Evolutionary conservation across 805 yeast species (phyloP).

Genomic region (Kodamaea neixiangensis): DNA sequence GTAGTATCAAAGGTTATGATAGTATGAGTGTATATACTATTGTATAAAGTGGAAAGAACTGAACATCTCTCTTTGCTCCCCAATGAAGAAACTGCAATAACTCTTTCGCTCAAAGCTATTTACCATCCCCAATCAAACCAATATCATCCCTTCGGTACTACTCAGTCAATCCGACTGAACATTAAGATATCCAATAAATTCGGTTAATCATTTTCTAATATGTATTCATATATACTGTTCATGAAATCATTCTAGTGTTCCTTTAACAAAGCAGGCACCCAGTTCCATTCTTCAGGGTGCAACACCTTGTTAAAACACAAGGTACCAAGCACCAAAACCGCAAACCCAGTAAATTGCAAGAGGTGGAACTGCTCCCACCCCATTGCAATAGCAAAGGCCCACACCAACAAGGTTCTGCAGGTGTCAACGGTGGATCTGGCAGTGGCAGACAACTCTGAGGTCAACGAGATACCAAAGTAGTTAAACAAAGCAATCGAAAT

Average conservation of each 20-base stretch:
- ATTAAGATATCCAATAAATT: too few relatives aligned
- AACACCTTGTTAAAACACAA: constrained; percentile 72
- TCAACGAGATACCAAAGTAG: constrained; percentile 69
- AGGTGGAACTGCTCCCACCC: constrained; percentile 75
- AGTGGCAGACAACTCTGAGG: constrained; percentile 68
- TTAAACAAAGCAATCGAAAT: constrained; percentile 71
- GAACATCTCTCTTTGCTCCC: too few relatives aligned
- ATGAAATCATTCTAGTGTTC: constrained; percentile 4
- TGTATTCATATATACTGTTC: too few relatives aligned
- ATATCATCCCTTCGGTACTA: too few relatives aligned
- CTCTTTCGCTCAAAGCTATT: too few relatives aligned
- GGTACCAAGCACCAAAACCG: constrained; percentile 66
- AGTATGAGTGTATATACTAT: too few relatives aligned
- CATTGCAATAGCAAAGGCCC: constrained; percentile 65
- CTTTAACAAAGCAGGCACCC: constrained; percentile 50
- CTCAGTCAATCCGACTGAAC: too few relatives aligned
- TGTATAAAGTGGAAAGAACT: too few relatives aligned
- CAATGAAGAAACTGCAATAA: too few relatives aligned
- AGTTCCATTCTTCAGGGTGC: constrained; percentile 47
- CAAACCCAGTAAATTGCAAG: constrained; percentile 68
- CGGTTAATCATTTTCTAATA: too few relatives aligned
- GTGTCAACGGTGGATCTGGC: constrained; percentile 79
- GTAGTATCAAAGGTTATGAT: too few relatives aligned
- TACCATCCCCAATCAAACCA: too few relatives aligned
- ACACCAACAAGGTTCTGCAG: constrained; percentile 71